phyloP scores from a whole-genome alignment of 225 moss, liverwort and hornwort genomes.

The Pseudoscleropodium purum region DNA sequence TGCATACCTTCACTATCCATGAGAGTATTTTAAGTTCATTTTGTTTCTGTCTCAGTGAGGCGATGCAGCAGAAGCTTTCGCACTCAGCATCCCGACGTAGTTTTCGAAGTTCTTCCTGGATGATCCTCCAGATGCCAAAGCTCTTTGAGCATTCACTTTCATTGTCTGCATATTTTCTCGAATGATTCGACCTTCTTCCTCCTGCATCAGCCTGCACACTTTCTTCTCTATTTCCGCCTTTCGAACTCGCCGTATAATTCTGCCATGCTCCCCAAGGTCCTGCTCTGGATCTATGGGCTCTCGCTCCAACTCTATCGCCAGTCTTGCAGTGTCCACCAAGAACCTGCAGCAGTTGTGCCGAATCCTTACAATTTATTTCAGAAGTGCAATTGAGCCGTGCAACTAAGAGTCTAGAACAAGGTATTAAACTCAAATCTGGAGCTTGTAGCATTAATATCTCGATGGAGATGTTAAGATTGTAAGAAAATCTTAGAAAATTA shows the following conservation, averaged over 20 bases:
- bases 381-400: neutral
- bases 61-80: neutral
- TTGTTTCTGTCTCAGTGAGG: neutral
- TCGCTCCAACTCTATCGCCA: slow-evolving; percentile 22
- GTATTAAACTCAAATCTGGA: neutral
- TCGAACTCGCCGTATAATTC: neutral
- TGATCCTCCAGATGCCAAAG: slow-evolving; percentile 11
- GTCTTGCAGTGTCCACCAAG: slow-evolving; percentile 20
- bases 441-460: neutral
- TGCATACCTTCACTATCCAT: too few relatives aligned
- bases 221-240: slow-evolving; percentile 1
- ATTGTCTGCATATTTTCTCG: slow-evolving; percentile 13
- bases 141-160: neutral
- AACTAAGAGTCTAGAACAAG: neutral
- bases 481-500: neutral
- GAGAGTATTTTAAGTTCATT: too few relatives aligned
- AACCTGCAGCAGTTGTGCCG: neutral
- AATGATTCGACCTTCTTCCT: neutral
- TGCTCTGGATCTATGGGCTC: slow-evolving; percentile 1
- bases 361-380: neutral
- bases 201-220: slow-evolving; percentile 4
- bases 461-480: neutral
- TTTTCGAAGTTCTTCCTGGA: slow-evolving; percentile 5
- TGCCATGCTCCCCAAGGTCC: neutral
- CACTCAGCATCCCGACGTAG: neutral